phyloP scores from a whole-genome alignment of 1,284 basidiomycete genomes.

The Neotropicomus parvogracilis region DNA sequence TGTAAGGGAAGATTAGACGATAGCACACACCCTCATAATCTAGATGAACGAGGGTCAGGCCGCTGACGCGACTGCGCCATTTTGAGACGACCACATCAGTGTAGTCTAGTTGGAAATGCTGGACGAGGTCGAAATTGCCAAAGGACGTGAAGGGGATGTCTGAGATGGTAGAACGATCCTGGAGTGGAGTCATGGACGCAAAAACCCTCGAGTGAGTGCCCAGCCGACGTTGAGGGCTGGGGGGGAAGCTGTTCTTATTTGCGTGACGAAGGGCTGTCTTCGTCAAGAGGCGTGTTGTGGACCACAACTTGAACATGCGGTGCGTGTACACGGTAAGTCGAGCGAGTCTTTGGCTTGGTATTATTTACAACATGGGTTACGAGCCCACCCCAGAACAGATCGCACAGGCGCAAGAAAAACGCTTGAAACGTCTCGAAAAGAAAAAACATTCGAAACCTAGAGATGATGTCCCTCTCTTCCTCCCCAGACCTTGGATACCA shows the following conservation, averaged over 20 bases:
- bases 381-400: constrained; percentile 52
- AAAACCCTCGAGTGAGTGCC: constrained; percentile 14
- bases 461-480: constrained; percentile 31
- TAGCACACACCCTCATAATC: constrained; percentile 69
- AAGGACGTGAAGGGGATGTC: constrained; percentile 24
- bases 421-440: constrained; percentile 44
- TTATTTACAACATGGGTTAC: constrained; percentile 11
- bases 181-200: constrained; percentile 30
- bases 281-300: constrained; percentile 37
- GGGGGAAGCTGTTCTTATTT: constrained; percentile 19
- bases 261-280: constrained; percentile 26
- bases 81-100: constrained; percentile 78
- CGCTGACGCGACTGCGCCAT: constrained; percentile 79
- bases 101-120: constrained; percentile 67
- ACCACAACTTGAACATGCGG: constrained; percentile 27
- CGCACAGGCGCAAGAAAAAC: constrained; percentile 47
- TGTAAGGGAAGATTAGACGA: neutral
- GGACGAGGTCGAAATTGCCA: constrained; percentile 80
- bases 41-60: constrained; percentile 75
- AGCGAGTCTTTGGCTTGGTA: too few species aligned
- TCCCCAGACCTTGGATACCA: constrained; percentile 53
- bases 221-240: constrained; percentile 8
- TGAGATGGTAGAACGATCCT: constrained; percentile 18
- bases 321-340: neutral
- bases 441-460: constrained; percentile 24